phyloP scores from a whole-genome alignment of 2,329 filamentous ascomycete genomes.

The Piedraia hortae region DNA sequence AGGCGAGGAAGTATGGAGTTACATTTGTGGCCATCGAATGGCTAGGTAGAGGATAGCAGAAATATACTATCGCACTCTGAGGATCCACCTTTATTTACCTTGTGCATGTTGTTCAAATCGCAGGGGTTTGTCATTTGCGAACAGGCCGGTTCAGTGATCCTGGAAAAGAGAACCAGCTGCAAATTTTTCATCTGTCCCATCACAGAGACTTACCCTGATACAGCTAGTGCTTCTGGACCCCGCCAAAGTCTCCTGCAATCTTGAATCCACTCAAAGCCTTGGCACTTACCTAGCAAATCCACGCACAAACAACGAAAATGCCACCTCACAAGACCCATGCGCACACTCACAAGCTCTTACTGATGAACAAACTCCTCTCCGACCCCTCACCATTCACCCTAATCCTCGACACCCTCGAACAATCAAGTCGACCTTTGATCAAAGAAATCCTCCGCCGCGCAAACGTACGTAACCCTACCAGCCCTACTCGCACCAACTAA shows the following conservation, averaged over 20 bases:
- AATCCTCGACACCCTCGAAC: conserved; percentile 60
- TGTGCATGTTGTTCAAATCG: no score
- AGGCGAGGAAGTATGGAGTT: no score
- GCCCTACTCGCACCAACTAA: background rate
- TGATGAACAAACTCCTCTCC: conserved; percentile 58
- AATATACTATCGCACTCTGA: no score
- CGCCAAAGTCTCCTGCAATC: conserved; percentile 1
- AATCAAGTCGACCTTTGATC: conserved; percentile 42
- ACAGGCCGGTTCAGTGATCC: no score
- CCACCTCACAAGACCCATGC: conserved; percentile 37
- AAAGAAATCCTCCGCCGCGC: conserved; percentile 49
- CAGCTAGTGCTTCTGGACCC: background rate
- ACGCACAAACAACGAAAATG: background rate
- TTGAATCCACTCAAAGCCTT: no score
- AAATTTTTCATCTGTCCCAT: no score
- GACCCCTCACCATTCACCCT: conserved; percentile 66
- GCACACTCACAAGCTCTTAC: conserved; percentile 56
- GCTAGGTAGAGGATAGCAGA: no score
- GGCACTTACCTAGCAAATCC: no score
- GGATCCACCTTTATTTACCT: no score
- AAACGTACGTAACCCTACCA: conserved; percentile 9
- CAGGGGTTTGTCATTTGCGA: no score
- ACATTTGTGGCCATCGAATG: no score
- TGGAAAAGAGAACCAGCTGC: no score
- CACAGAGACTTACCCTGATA: background rate